phyloP scores from a whole-genome alignment of 2,329 filamentous ascomycete genomes.

The Colletotrichum sp. region DNA sequence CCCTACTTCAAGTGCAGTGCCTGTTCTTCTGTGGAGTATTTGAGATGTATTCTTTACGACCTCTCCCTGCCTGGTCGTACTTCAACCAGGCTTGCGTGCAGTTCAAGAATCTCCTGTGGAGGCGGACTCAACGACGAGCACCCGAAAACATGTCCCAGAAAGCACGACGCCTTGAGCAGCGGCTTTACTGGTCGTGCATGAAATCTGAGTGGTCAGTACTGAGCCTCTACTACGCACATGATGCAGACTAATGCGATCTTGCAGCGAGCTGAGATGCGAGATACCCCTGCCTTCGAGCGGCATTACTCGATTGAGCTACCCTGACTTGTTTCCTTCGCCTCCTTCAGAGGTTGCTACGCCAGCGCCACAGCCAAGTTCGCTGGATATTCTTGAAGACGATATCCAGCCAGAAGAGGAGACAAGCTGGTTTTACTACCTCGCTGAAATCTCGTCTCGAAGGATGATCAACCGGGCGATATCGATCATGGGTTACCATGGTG shows the following conservation, averaged over 20 bases:
- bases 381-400: conserved; percentile 9
- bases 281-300: conserved; percentile 19
- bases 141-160: not conserved
- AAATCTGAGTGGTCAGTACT: conserved; percentile 33
- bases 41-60: conserved; percentile 36
- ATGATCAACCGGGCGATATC: conserved; percentile 23
- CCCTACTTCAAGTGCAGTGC: conserved; percentile 33
- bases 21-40: conserved; percentile 36
- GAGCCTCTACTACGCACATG: not conserved
- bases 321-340: conserved; percentile 32
- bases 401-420: conserved; percentile 26
- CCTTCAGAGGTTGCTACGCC: conserved; percentile 23
- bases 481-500: conserved; percentile 6
- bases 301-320: conserved; percentile 28
- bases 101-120: conserved; percentile 24
- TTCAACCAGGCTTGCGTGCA: conserved; percentile 34
- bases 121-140: not conserved
- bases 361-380: not conserved
- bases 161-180: conserved; percentile 26
- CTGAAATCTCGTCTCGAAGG: conserved; percentile 32
- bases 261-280: conserved; percentile 20
- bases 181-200: conserved; percentile 38
- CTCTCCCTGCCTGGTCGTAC: conserved; percentile 32
- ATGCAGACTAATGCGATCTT: not conserved
- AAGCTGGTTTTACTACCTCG: conserved; percentile 35